phyloP scores from a whole-genome alignment of 2,329 filamentous ascomycete genomes.

The Fusarium abutilonis region DNA sequence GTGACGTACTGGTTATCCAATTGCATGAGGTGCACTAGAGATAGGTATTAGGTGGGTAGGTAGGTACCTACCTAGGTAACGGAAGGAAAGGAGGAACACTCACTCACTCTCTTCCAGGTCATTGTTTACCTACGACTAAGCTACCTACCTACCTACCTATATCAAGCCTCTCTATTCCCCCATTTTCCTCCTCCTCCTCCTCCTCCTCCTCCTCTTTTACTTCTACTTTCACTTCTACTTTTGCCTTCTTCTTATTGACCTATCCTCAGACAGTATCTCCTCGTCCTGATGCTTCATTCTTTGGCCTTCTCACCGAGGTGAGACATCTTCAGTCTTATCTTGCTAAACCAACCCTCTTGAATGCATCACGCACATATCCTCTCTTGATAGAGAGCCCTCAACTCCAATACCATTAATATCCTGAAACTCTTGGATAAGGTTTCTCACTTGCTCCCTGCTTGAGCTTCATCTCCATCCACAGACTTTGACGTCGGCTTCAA shows the following conservation, averaged over 20 bases:
- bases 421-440: neutral
- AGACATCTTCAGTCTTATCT: neutral
- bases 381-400: neutral
- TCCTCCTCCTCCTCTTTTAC: neutral
- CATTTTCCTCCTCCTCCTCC: neutral
- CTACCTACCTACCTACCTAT: too few species aligned
- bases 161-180: neutral
- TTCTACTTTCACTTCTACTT: neutral
- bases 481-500: neutral
- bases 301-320: neutral
- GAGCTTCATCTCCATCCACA: neutral
- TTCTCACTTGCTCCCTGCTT: neutral
- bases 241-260: neutral
- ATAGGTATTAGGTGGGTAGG: too few species aligned
- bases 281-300: conserved; percentile 1
- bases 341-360: neutral
- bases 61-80: too few species aligned
- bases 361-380: neutral
- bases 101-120: too few species aligned
- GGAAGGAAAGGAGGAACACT: too few species aligned
- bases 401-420: neutral
- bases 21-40: too few species aligned
- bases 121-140: too few species aligned
- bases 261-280: neutral
- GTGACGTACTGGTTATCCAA: too few species aligned